Evolutionary conservation across 1,284 basidiomycete species (phyloP), one percentile per base, ranked within the genome.

Genomic region (Thelephora terrestris): DNA sequence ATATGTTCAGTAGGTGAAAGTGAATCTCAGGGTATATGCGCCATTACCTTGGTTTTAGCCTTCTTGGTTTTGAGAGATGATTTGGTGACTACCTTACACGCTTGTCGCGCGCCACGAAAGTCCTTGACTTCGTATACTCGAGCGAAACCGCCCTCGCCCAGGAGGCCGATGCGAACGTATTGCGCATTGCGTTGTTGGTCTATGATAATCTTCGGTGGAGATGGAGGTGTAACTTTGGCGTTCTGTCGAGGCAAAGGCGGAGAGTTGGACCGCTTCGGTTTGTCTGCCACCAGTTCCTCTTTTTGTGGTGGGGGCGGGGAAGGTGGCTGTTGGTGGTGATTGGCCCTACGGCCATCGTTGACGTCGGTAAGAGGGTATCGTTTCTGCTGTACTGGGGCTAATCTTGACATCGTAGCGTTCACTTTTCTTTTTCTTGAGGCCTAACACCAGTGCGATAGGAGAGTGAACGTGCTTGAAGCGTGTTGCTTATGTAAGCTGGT

Each of bases 101-200:
- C 91, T 44, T 82, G 70, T 36, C 86, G 73, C 17, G 67, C 64
- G 14, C 80, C 80, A 37, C 70, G 69, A 7, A 66, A 58, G 59
- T 94, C 86, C 61, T 84, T 78, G 20, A 93, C 86, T 69, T 91
- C 89, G 56, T 91, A 94, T 5, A 94, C 91, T 45, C 91, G 77
- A 5, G 91, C 91, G 61, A 94, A 94, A 1, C 91, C 91, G 56
- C 91, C 91, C 88, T 94, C 91, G 58, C 91, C 91, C 42, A 94
- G 68, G 61, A 93, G 87, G 18, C 85, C 86, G 18, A 90, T 76
- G 43, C 89, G 74, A 29, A 74, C 70, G 56, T 83, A 88, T 46
- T 79, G 71, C 43, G 78, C 53, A 18, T 73, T 62, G 44, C 77
- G 74, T 35, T 64, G 68, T 61, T 74, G 76, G 69, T 92, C 90